A percentile compares a stretch with the other conserved stretches of the same genome.
These are phyloP conservation scores for Phytophthora capsici DNA, from an alignment of 352 stramenopile species.

Conservation along the genomic window DNA sequence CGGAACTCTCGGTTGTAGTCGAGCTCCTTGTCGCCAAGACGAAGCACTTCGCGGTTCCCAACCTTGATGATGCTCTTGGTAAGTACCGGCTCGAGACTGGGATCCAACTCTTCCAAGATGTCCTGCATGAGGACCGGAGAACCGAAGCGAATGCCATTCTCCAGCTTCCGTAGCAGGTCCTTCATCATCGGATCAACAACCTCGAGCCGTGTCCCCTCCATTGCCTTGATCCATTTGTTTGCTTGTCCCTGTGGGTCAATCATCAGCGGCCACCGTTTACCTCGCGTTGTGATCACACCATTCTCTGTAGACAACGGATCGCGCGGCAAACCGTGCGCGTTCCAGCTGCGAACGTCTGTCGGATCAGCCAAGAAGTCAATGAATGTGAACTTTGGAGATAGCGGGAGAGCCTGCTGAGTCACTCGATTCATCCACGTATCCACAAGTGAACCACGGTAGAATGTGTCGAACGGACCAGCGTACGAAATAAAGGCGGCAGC, in stretches of 20 bases:
- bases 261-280: conserved; percentile 97
- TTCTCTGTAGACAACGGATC: conserved; percentile 96
- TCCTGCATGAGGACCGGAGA: conserved; percentile 95
- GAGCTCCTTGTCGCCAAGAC: conserved; percentile 95
- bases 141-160: conserved; percentile 95
- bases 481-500: conserved; percentile 96
- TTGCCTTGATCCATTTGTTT: conserved; percentile 97
- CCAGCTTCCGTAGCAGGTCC: conserved; percentile 93
- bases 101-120: conserved; percentile 96
- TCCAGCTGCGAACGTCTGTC: conserved; percentile 95
- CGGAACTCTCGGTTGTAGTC: conserved; percentile 96
- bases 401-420: conserved; percentile 81
- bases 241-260: conserved; percentile 96
- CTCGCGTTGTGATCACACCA: conserved; percentile 94
- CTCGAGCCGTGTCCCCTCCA: conserved; percentile 89
- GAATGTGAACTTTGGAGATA: conserved; percentile 92
- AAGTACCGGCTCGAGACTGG: conserved; percentile 93
- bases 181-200: conserved; percentile 96
- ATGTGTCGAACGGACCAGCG: conserved; percentile 94
- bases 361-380: conserved; percentile 93
- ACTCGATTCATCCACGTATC: conserved; percentile 93
- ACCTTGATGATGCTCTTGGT: conserved; percentile 96
- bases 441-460: conserved; percentile 86
- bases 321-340: conserved; percentile 92
- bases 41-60: conserved; percentile 93